Percentiles rank a stretch among this genome's conserved stretches.
Evolutionary conservation across 2,329 filamentous ascomycete species (phyloP).

Genomic region (Verticillium nonalfalfae): DNA sequence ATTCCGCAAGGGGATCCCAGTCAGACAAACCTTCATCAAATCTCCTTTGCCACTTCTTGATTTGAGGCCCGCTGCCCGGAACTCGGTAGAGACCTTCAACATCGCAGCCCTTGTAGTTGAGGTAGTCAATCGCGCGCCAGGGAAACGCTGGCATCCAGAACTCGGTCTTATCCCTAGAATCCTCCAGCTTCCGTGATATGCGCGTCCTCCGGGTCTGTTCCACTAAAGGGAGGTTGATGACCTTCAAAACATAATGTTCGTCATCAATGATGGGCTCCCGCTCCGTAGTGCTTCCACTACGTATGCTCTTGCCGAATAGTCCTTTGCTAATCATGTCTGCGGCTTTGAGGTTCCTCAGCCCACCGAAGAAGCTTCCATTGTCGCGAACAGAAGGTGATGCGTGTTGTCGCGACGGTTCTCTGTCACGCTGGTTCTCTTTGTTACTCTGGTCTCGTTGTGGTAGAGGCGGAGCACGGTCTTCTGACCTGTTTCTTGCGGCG

Average conservation of each 20-base stretch:
- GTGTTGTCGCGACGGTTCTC: constrained; percentile 32
- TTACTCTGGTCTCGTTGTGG: constrained; percentile 35
- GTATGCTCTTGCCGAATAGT: constrained; percentile 70
- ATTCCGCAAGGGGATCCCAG: background rate
- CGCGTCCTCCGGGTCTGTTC: constrained; percentile 87
- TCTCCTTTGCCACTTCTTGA: constrained; percentile 87
- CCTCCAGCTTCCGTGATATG: constrained; percentile 83
- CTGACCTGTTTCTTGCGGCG: constrained; percentile 62
- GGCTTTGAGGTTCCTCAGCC: constrained; percentile 65
- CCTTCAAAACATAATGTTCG: constrained; percentile 76
- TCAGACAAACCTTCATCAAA: constrained; percentile 70
- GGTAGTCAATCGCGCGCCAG: constrained; percentile 91
- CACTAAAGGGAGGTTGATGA: constrained; percentile 79
- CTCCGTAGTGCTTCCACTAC: constrained; percentile 65
- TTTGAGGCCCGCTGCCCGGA: constrained; percentile 81
- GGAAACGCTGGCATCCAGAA: constrained; percentile 98
- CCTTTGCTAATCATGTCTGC: constrained; percentile 79
- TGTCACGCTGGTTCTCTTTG: constrained; percentile 38
- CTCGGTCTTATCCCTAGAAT: constrained; percentile 90
- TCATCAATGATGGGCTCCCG: constrained; percentile 63
- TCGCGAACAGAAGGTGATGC: constrained; percentile 44
- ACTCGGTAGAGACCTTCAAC: constrained; percentile 91
- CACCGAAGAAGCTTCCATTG: constrained; percentile 64
- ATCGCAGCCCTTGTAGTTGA: constrained; percentile 91
- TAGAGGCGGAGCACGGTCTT: constrained; percentile 48